phyloP scores from a whole-genome alignment of 495 filamentous ascomycete genomes.

The Penicillium longicatenatum region DNA sequence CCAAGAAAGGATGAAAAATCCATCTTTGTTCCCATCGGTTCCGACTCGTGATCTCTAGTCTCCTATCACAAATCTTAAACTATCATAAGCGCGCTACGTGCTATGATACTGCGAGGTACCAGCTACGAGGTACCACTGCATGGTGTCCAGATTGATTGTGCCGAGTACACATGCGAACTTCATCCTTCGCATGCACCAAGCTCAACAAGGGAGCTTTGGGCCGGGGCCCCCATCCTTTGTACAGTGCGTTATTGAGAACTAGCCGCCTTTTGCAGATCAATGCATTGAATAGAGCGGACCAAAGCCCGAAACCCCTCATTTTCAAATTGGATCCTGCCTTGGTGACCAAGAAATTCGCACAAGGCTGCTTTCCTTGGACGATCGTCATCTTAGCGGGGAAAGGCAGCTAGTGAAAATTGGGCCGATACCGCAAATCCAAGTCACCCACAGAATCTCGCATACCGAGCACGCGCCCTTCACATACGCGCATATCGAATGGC shows the following conservation, averaged over 20 bases:
- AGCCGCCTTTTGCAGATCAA: not conserved
- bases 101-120: not conserved
- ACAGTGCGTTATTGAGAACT: not conserved
- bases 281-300: not conserved
- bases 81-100: not conserved
- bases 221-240: too few species aligned
- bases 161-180: not conserved
- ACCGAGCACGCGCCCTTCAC: conserved; percentile 8
- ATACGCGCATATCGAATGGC: conserved; percentile 2
- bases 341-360: not conserved
- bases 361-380: not conserved
- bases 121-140: not conserved
- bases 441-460: not conserved
- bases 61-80: not conserved
- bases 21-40: conserved; percentile 79
- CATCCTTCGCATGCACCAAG: not conserved
- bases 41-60: conserved; percentile 64
- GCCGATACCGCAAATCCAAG: not conserved
- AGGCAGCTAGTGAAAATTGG: conserved; percentile 3
- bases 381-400: not conserved
- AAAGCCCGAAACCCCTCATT: not conserved
- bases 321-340: not conserved
- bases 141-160: not conserved
- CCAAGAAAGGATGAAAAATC: conserved; percentile 76
- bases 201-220: not conserved